phyloP scores from a whole-genome alignment of 176 grass and related monocot genomes.

The Musa itinerans region DNA sequence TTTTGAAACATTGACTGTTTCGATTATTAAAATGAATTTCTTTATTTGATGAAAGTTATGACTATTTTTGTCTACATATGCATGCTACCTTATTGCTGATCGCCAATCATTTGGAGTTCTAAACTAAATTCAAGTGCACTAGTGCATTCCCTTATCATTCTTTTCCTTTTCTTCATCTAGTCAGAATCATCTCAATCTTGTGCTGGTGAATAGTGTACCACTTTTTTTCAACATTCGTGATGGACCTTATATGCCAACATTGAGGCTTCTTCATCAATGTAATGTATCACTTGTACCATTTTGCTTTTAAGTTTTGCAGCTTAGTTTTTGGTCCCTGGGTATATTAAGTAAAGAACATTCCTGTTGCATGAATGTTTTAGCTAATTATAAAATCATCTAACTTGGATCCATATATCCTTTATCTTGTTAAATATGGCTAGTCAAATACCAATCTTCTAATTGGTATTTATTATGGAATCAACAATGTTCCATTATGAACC shows the following conservation, averaged over 20 bases:
- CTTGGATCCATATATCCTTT: not conserved
- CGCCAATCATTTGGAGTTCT: not conserved
- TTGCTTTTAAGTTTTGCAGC: not conserved
- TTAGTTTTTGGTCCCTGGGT: conserved; percentile 12
- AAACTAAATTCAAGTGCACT: not conserved
- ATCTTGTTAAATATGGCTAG: not conserved
- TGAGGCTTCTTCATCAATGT: conserved; percentile 98
- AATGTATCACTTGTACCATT: conserved; percentile 21
- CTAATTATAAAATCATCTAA: not conserved
- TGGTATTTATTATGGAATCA: not conserved
- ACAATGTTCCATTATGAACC: not conserved
- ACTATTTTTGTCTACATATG: not conserved
- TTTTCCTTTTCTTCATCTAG: conserved; percentile 34
- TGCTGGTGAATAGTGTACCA: conserved; percentile 93
- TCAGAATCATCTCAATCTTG: conserved; percentile 99
- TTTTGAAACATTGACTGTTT: too few relatives aligned
- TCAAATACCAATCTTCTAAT: not conserved
- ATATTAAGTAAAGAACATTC: not conserved
- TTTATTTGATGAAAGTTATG: too few relatives aligned
- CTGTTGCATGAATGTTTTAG: not conserved
- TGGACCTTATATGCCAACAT: conserved; percentile 95
- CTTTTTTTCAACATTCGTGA: conserved; percentile 94
- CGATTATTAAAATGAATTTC: too few relatives aligned
- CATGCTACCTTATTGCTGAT: not conserved
- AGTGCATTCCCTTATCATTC: not conserved